A percentile compares a stretch with the other conserved stretches of the same genome.
Evolutionary conservation across 768 basidiomycete species (phyloP).

Genomic region (Amanita molliuscula): DNA sequence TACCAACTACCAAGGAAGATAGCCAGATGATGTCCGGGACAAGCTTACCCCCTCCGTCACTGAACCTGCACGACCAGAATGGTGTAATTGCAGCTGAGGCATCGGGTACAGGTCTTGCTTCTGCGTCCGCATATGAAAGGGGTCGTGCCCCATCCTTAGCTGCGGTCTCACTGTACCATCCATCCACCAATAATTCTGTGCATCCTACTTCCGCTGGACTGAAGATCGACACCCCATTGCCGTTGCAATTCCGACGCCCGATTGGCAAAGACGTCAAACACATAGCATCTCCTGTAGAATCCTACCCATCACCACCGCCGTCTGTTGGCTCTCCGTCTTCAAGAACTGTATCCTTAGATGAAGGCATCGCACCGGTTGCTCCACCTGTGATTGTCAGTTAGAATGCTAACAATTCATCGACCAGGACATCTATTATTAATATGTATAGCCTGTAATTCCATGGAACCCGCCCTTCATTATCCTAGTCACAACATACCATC

Average conservation of each 20-base stretch:
- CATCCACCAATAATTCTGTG: conserved; percentile 7
- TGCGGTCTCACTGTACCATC: conserved; percentile 12
- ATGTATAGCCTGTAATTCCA: neutral
- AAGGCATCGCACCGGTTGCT: neutral
- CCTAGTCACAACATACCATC: neutral
- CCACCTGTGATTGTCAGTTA: neutral
- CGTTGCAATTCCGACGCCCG: conserved; percentile 11
- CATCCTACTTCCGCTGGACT: conserved; percentile 1
- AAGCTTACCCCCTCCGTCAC: conserved; percentile 24
- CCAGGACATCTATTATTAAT: conserved; percentile 1
- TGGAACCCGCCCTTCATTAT: neutral
- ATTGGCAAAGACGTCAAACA: conserved; percentile 11
- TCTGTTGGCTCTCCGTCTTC: conserved; percentile 24
- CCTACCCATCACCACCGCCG: conserved; percentile 42
- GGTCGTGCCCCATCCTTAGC: conserved; percentile 23
- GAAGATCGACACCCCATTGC: neutral
- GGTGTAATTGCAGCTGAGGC: conserved; percentile 15
- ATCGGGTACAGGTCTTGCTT: conserved; percentile 23
- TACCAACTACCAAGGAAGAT: conserved; percentile 62
- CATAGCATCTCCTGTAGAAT: conserved; percentile 21
- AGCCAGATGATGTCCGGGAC: conserved; percentile 35
- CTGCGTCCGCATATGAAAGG: conserved; percentile 25
- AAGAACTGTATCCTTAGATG: conserved; percentile 13
- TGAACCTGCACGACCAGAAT: conserved; percentile 11
- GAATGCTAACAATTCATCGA: neutral